Evolutionary conservation across 2,329 filamentous ascomycete species (phyloP), one percentile per base, ranked within the genome.

Genomic region (Torrubiella hemipterigena): DNA sequence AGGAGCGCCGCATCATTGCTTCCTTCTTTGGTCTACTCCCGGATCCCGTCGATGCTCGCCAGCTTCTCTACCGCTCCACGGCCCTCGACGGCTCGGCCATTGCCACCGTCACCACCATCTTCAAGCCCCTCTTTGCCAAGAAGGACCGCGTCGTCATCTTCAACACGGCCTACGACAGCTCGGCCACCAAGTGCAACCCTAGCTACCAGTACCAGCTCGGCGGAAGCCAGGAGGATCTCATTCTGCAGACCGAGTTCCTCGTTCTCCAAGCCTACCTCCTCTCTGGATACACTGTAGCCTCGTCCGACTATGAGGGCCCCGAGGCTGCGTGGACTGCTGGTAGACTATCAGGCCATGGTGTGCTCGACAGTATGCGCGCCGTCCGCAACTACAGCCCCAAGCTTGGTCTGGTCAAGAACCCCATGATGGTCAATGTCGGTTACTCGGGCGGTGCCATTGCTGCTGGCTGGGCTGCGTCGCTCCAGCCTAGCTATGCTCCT

Each of bases 371-470:
- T 7, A 15, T 30, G 4, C 28, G 28, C 18, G 28, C 28, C 9
- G 28, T 20, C 20, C 20, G 7, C n/a, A 22, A 22, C n/a, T 22
- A 7, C n/a, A n/a, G 20, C 20, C 20, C 20, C 20, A n/a, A 8
- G 8, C 7, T 52, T n/a, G 39, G 44, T 2, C 31, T 58, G 23
- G 36, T 43, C 6, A n/a, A 37, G 4, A 42, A 48, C n/a, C 46
- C 55, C 0, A 45, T 39, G 9, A 44, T 55, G 26, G 55, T 56
- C 1, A 45, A 68, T 26, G 69, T 63, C 62, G 20, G 20, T 22
- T 22, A 22, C 20, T 22, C 20, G n/a, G 20, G 20, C 8, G 20
- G 20, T n/a, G n/a, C 8, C n/a, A 8, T 22, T 8, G 8, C 20
- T 22, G 20, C 20, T n/a, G 8, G 7, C 8, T 22, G 20, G 20